phyloP scores from a whole-genome alignment of 1,139 yeast species.

The Blastobotrys malaysiensis region DNA sequence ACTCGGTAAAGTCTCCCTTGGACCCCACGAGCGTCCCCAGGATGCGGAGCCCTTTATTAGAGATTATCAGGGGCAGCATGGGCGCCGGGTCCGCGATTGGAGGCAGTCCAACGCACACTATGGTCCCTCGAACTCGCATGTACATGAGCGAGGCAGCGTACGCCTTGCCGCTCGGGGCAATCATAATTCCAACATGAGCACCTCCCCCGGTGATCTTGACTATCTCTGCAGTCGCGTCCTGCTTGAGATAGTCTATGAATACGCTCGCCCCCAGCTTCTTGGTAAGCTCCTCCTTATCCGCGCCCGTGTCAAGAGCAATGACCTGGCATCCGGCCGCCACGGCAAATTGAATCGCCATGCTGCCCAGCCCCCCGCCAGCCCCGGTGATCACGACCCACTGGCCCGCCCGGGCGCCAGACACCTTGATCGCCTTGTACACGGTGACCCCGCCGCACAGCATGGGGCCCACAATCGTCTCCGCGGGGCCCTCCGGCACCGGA shows the following conservation, averaged over 20 bases:
- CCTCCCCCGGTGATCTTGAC: constrained; percentile 47
- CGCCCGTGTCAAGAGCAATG: constrained; percentile 66
- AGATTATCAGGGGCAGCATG: constrained; percentile 50
- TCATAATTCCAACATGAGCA: constrained; percentile 67
- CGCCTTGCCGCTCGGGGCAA: constrained; percentile 64
- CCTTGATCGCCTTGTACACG: constrained; percentile 68
- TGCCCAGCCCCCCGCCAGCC: constrained; percentile 76
- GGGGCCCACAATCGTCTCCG: constrained; percentile 65
- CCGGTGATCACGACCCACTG: constrained; percentile 72
- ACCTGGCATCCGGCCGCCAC: constrained; percentile 69
- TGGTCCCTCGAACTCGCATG: constrained; percentile 63
- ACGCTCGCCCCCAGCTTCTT: constrained; percentile 58
- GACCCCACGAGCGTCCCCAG: constrained; percentile 68
- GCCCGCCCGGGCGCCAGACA: constrained; percentile 56
- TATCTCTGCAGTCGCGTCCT: constrained; percentile 40
- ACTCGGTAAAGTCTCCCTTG: constrained; percentile 67
- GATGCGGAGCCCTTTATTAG: constrained; percentile 52
- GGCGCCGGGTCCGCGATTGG: constrained; percentile 49
- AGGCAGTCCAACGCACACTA: constrained; percentile 69
- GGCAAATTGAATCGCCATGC: constrained; percentile 69
- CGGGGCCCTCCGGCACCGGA: constrained; percentile 57
- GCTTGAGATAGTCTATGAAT: constrained; percentile 51
- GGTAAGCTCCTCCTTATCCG: constrained; percentile 50
- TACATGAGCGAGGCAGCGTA: constrained; percentile 56
- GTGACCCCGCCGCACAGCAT: constrained; percentile 73